phyloP scores from a whole-genome alignment of 1,284 basidiomycete species.

The Apiotrichum veenhuisii region DNA sequence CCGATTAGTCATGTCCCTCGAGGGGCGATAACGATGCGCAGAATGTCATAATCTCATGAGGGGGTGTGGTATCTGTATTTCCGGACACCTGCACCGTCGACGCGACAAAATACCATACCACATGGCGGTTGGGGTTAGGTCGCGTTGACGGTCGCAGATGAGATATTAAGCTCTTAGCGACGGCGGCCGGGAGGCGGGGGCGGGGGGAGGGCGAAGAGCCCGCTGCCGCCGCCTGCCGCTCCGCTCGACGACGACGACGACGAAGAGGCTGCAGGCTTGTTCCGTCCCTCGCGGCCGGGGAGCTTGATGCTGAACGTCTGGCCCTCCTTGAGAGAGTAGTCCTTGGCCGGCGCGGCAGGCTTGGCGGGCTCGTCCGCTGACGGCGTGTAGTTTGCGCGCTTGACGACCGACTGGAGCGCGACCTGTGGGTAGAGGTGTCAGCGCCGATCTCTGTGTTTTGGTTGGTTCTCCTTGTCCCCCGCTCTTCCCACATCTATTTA shows the following conservation, averaged over 20 bases:
- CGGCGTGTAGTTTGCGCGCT: conserved; percentile 55
- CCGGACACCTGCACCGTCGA: background rate
- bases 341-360: conserved; percentile 78
- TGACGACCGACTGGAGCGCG: conserved; percentile 90
- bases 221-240: conserved; percentile 18
- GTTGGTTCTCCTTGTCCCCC: no score
- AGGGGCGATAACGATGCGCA: no score
- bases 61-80: background rate
- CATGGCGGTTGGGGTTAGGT: no score
- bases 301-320: conserved; percentile 91
- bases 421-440: conserved; percentile 59
- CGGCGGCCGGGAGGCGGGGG: conserved; percentile 41
- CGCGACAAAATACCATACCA: background rate
- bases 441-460: no score
- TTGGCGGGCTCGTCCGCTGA: conserved; percentile 26
- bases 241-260: conserved; percentile 1
- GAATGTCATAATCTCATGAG: conserved; percentile 3
- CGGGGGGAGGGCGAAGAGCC: conserved; percentile 40
- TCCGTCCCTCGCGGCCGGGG: conserved; percentile 58
- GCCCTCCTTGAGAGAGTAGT: conserved; percentile 93
- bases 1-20: no score
- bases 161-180: background rate
- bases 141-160: no score
- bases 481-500: background rate
- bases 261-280: conserved; percentile 16